phyloP scores from a whole-genome alignment of 2,329 filamentous ascomycete species.

The Herpotrichia juniperi region DNA sequence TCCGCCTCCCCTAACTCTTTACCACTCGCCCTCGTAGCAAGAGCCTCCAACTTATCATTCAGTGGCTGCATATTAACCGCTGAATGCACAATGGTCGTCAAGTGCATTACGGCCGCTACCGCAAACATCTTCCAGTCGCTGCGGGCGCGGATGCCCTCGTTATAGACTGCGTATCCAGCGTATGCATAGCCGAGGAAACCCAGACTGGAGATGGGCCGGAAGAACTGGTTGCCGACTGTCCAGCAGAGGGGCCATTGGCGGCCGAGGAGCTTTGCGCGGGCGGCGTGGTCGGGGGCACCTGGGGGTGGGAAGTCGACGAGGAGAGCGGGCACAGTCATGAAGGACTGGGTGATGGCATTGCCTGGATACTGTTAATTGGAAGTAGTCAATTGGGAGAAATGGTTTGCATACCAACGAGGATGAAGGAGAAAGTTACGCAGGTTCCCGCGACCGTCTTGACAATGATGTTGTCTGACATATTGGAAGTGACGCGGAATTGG shows the following conservation, averaged over 20 bases:
- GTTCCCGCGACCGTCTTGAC: conserved; percentile 51
- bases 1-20: conserved; percentile 41
- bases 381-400: not conserved
- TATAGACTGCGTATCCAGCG: conserved; percentile 46
- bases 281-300: conserved; percentile 48
- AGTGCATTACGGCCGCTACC: conserved; percentile 51
- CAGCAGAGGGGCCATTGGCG: conserved; percentile 59
- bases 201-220: conserved; percentile 58
- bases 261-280: conserved; percentile 53
- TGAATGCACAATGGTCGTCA: conserved; percentile 56
- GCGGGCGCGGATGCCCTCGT: conserved; percentile 32
- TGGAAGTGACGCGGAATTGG: not conserved
- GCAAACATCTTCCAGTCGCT: conserved; percentile 56
- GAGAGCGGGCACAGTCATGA: conserved; percentile 58
- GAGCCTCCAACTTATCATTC: conserved; percentile 55
- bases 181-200: conserved; percentile 57
- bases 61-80: conserved; percentile 59
- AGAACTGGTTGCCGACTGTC: conserved; percentile 58
- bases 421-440: conserved; percentile 57
- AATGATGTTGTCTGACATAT: conserved; percentile 40
- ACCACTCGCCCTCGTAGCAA: conserved; percentile 39
- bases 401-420: conserved; percentile 50
- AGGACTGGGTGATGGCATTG: conserved; percentile 60
- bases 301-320: conserved; percentile 54
- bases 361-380: conserved; percentile 37